Conservation (phyloP, 495 filamentous ascomycete species). For the Tuber borchii region DNA sequence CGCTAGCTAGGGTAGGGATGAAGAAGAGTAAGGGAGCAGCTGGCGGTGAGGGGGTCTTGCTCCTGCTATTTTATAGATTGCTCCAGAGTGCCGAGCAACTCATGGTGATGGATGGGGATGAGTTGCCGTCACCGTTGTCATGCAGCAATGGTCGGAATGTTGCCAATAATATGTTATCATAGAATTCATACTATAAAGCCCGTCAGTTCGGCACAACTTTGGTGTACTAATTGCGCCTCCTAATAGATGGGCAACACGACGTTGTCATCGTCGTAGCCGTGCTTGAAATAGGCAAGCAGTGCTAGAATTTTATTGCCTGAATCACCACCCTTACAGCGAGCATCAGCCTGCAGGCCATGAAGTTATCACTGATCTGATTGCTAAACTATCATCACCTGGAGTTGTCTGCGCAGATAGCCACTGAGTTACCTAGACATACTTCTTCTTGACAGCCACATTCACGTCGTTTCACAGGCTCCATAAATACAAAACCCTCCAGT, state of each 20-base stretch:
- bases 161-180: background rate
- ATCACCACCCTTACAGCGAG: background rate
- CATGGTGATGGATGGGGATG: background rate
- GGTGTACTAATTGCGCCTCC: background rate
- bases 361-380: background rate
- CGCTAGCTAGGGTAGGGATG: background rate
- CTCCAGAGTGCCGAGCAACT: background rate
- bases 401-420: background rate
- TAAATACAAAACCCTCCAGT: background rate
- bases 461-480: too few relatives aligned
- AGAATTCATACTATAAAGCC: background rate
- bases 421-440: background rate
- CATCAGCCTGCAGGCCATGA: background rate
- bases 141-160: background rate
- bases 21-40: background rate
- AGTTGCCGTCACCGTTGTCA: background rate
- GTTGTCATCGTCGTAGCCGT: background rate
- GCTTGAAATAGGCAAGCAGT: background rate
- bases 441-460: background rate
- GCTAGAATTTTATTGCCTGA: background rate
- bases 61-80: background rate
- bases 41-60: background rate
- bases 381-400: background rate
- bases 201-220: background rate
- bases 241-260: too few relatives aligned